Evolutionary conservation across 192 early-diverging fungal genomes (phyloP).

Genomic region (Paraglomus occultum): DNA sequence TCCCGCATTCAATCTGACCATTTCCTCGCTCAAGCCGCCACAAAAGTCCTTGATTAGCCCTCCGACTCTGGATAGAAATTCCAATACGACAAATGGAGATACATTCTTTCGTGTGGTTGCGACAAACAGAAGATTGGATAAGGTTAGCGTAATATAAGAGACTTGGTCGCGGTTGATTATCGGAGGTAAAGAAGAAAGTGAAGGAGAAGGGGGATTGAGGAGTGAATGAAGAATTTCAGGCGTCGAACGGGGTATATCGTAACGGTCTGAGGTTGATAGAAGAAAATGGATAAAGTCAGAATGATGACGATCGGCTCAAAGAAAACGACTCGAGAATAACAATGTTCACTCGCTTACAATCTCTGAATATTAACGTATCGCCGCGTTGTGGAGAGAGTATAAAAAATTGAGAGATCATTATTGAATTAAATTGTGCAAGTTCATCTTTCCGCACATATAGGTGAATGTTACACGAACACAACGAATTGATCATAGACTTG

Average conservation of each 20-base stretch:
- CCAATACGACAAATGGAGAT: constrained; percentile 19
- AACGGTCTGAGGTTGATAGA: not conserved
- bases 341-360: constrained; percentile 1
- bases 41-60: constrained; percentile 25
- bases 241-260: constrained; percentile 1
- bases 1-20: constrained; percentile 20
- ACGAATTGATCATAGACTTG: too few species aligned
- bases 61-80: constrained; percentile 17
- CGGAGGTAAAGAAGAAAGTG: too few species aligned
- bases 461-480: too few species aligned
- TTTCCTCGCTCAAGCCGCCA: constrained; percentile 24
- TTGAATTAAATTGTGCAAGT: too few species aligned
- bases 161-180: too few species aligned
- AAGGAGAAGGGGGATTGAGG: too few species aligned
- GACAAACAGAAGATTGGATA: constrained; percentile 6
- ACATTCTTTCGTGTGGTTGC: constrained; percentile 23
- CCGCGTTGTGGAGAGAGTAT: constrained; percentile 25
- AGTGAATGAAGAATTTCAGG: not conserved
- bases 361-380: constrained; percentile 18
- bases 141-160: too few species aligned
- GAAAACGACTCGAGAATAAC: not conserved
- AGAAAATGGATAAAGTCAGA: not conserved
- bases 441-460: too few species aligned
- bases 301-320: not conserved
- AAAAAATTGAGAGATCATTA: constrained; percentile 29